Evolutionary conservation across 371 early-diverging fungal genomes (phyloP), one percentile per base, ranked within the genome.

Genomic region (Syncephalis plumigaleata): DNA sequence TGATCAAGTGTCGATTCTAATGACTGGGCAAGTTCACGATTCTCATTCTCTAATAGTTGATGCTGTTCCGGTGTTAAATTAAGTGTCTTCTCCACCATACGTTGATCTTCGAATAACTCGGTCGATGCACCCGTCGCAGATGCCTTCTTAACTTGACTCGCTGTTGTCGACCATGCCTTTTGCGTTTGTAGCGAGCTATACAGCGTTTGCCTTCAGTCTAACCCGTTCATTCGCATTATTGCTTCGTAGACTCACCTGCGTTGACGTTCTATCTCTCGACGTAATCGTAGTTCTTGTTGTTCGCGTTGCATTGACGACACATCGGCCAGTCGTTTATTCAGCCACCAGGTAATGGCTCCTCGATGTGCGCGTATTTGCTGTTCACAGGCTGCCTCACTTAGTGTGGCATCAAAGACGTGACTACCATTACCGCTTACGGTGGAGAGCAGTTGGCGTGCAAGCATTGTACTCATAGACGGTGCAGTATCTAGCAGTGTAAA

Each of bases 1-100:
- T 74, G 66, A 43, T 75, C 68, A 36, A 79, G 53, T 4, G 79
- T 68, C 45, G 63, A 65, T 44, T 73, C 77, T 46, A 79, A 57
- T 50, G 77, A 69, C 44, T 65, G 60, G 13, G 76, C 39, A 67
- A 81, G 67, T 45, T 53, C 53, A 1, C 58, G 59, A 55, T 81
- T 81, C 46, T 81, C 81, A 47, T 55, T 49, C 49, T 75, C 75
- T 39, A 81, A 48, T 51, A 73, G 54, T 51, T 70, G 67, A 9
- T 73, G 49, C 52, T 79, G 75, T 36, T 76, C 68, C 25, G 66
- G 63, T 1, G 77, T 67, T 23, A 81, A 39, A 36, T 65, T 56
- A 23, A 31, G 31, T 11, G 31, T 31, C 31, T 31, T 31, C 11
- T 31, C 31, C 4, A 31, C 31, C 31, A 31, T 31, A 31, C 31